These are phyloP conservation scores for Hirsutella rhossiliensis DNA, from an alignment of 2,329 filamentous ascomycete genomes.

Conservation along the genomic window DNA sequence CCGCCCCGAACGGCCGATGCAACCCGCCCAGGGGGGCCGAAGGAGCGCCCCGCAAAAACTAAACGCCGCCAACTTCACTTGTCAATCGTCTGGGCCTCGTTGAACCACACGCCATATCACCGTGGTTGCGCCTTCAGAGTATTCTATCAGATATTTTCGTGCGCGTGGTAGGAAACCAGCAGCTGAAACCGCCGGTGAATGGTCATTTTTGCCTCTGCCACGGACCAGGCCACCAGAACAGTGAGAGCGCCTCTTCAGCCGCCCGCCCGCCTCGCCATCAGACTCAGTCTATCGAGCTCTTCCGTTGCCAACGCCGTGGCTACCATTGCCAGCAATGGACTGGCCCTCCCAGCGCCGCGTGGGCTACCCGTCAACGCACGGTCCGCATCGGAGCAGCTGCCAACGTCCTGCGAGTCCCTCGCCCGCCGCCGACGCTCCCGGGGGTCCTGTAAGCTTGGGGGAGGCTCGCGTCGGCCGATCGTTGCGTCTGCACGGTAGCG, in stretches of 20 bases:
- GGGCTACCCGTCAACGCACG: slow-evolving; percentile 9
- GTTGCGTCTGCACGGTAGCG: slow-evolving; percentile 8
- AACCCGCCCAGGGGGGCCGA: slow-evolving; percentile 2
- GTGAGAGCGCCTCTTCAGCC: not conserved
- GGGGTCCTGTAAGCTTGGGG: slow-evolving; percentile 10
- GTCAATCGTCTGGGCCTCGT: too few relatives aligned
- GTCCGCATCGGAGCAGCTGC: slow-evolving; percentile 11
- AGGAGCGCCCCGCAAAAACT: not conserved
- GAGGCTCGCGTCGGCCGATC: not conserved
- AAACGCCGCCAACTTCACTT: not conserved
- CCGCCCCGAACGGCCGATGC: slow-evolving; percentile 3
- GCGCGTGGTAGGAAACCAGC: too few relatives aligned
- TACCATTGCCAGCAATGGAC: slow-evolving; percentile 14
- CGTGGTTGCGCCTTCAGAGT: too few relatives aligned
- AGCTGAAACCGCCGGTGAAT: not conserved
- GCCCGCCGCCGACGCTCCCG: slow-evolving; percentile 18
- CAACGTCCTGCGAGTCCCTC: slow-evolving; percentile 13
- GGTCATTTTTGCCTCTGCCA: not conserved
- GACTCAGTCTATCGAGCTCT: slow-evolving; percentile 20
- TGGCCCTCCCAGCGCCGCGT: slow-evolving; percentile 8
- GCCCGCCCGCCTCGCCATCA: slow-evolving; percentile 9
- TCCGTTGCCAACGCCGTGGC: slow-evolving; percentile 15
- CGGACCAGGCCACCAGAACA: not conserved
- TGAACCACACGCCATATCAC: too few relatives aligned
- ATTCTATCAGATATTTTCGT: too few relatives aligned